Evolutionary conservation across 768 basidiomycete species (phyloP).

Genomic region (Scleroderma bovista): DNA sequence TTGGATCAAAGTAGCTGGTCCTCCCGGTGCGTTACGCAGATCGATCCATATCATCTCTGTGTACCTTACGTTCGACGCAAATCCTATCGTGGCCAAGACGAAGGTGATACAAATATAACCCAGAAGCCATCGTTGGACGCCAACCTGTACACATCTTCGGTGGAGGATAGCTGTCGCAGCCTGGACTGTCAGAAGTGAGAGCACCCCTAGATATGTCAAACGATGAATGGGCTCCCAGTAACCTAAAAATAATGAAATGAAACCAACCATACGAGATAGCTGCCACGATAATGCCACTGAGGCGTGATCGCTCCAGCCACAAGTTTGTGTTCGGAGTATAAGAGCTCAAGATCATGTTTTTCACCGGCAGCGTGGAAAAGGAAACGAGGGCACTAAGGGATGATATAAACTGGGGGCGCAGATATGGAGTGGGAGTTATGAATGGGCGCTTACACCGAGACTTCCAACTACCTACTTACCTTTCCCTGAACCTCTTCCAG

Average conservation of each 20-base stretch:
- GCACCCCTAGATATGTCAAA: slow-evolving; percentile 11
- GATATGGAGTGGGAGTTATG: no score
- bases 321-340: slow-evolving; percentile 15
- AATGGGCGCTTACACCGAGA: no score
- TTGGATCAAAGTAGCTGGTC: slow-evolving; percentile 10
- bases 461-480: no score
- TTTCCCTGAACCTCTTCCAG: no score
- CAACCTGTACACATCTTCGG: slow-evolving; percentile 1
- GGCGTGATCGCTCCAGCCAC: slow-evolving; percentile 24
- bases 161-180: slow-evolving; percentile 6
- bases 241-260: background rate
- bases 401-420: no score
- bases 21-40: slow-evolving; percentile 12
- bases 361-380: no score
- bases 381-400: background rate
- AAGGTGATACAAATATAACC: slow-evolving; percentile 24
- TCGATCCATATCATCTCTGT: slow-evolving; percentile 31
- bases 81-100: slow-evolving; percentile 20
- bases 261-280: slow-evolving; percentile 19
- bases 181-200: slow-evolving; percentile 18
- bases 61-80: slow-evolving; percentile 20
- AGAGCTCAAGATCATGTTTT: slow-evolving; percentile 9
- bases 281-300: slow-evolving; percentile 16
- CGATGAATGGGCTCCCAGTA: background rate
- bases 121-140: slow-evolving; percentile 8